Conservation (phyloP, 1,139 yeast species). For the Entelexis paramagnoliae region DNA sequence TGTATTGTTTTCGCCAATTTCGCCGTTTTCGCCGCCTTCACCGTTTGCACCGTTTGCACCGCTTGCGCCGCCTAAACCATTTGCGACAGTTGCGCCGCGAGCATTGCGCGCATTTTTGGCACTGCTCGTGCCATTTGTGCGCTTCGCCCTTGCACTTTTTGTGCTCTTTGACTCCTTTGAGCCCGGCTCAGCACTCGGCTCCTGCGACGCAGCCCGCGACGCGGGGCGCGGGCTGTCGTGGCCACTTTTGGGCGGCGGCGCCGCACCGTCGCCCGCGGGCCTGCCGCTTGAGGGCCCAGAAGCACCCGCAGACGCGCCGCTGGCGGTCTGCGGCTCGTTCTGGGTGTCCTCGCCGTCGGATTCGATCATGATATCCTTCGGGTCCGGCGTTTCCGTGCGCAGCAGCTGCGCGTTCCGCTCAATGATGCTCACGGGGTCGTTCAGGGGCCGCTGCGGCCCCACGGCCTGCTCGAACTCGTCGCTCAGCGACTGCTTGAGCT, state of each 20-base stretch:
- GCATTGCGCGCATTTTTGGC: neutral
- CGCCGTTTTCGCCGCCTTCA: too few species aligned
- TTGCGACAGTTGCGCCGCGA: too few species aligned
- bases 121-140: neutral
- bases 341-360: constrained; percentile 1
- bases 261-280: too few species aligned
- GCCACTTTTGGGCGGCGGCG: too few species aligned
- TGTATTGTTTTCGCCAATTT: too few species aligned
- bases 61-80: too few species aligned
- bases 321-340: neutral
- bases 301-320: neutral
- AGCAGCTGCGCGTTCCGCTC: constrained; percentile 27
- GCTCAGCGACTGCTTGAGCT: constrained; percentile 54
- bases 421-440: constrained; percentile 25
- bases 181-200: too few species aligned
- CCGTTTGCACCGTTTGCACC: too few species aligned
- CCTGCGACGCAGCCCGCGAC: too few species aligned
- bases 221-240: too few species aligned
- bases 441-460: constrained; percentile 20
- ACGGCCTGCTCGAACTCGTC: constrained; percentile 38
- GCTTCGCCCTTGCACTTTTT: neutral
- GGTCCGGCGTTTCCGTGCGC: constrained; percentile 28
- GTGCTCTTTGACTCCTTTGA: too few species aligned
- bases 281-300: neutral
- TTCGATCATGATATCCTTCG: constrained; percentile 19